A percentile compares a stretch with the other conserved stretches of the same genome.
phyloP scores from a whole-genome alignment of 208 protist genomes.

The Wallacemonas collosoma region DNA sequence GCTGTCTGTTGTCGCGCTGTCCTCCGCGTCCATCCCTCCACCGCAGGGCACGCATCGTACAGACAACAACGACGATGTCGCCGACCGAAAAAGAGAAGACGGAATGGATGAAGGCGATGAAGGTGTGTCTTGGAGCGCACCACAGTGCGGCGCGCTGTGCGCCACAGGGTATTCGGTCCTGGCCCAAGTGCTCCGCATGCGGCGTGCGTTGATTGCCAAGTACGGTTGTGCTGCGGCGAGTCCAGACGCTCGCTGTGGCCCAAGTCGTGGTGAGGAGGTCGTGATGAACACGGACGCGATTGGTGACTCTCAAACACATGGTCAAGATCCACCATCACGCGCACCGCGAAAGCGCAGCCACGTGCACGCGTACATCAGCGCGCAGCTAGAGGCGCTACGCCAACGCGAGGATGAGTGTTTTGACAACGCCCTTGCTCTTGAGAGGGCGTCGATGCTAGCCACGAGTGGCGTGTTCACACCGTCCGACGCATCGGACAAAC shows the following conservation, averaged over 20 bases:
- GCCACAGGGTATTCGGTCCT: slow-evolving; percentile 15
- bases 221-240: background rate
- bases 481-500: background rate
- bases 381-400: slow-evolving; percentile 1
- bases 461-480: slow-evolving; percentile 11
- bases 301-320: too few relatives aligned
- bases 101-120: background rate
- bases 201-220: slow-evolving; percentile 16
- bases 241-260: too few relatives aligned
- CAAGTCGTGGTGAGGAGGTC: too few relatives aligned
- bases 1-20: background rate
- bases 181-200: slow-evolving; percentile 21
- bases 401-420: slow-evolving; percentile 19
- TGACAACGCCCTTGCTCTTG: slow-evolving; percentile 21
- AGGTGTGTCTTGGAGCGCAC: background rate
- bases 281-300: too few relatives aligned
- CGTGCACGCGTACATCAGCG: background rate
- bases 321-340: background rate
- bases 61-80: background rate
- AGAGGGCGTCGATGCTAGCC: slow-evolving; percentile 17
- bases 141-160: slow-evolving; percentile 13
- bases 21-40: too few relatives aligned
- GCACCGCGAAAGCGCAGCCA: background rate
- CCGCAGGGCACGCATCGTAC: background rate
- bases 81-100: background rate